Percentiles rank a stretch among this genome's conserved stretches.
Evolutionary conservation across 2,329 filamentous ascomycete genomes (phyloP).

Genomic region (Drechslerella dactyloides): DNA sequence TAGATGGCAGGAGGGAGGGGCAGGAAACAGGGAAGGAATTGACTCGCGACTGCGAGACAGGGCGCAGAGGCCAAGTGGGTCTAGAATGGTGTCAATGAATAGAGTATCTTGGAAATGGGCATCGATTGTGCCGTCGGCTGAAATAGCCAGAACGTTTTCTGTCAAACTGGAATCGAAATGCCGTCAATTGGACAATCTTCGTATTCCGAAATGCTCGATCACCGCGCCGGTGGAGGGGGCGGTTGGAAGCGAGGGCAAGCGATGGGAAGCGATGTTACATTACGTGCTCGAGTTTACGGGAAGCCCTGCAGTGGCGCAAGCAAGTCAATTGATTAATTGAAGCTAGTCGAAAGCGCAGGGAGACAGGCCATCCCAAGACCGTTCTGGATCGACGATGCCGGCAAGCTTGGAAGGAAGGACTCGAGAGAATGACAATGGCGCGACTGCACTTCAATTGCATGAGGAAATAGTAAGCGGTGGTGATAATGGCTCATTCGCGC

Average conservation of each 20-base stretch:
- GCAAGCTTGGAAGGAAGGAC: background rate
- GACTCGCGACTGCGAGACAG: slow-evolving; percentile 19
- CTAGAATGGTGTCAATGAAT: too few relatives aligned
- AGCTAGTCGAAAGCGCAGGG: too few relatives aligned
- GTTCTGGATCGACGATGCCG: too few relatives aligned
- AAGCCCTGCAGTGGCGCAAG: background rate
- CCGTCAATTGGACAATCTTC: slow-evolving; percentile 10
- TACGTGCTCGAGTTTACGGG: slow-evolving; percentile 24
- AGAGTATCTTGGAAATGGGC: background rate
- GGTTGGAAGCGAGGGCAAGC: slow-evolving; percentile 51
- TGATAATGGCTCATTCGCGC: too few relatives aligned
- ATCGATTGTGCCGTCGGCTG: too few relatives aligned
- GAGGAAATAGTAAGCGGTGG: too few relatives aligned
- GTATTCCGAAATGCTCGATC: slow-evolving; percentile 1
- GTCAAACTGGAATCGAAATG: too few relatives aligned
- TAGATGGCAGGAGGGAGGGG: background rate
- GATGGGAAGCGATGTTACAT: slow-evolving; percentile 38
- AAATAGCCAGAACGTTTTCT: too few relatives aligned
- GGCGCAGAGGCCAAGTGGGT: too few relatives aligned
- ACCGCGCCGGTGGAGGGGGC: slow-evolving; percentile 5
- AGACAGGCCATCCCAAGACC: too few relatives aligned
- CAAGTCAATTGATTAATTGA: background rate
- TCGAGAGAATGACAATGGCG: too few relatives aligned
- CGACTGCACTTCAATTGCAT: too few relatives aligned
- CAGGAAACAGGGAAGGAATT: background rate